Conservation (phyloP, 805 yeast species). For the Phaffomyces opuntiae region DNA sequence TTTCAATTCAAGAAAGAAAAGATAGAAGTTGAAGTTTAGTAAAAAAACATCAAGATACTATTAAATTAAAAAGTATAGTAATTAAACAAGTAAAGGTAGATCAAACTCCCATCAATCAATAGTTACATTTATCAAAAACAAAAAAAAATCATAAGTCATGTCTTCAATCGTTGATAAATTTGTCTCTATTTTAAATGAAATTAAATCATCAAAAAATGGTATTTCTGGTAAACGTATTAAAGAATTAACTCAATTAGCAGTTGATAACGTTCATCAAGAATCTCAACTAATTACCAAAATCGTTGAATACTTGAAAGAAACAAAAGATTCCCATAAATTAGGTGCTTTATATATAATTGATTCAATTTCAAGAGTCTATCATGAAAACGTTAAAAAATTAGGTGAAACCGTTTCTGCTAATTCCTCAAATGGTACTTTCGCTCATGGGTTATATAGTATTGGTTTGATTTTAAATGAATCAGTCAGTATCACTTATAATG, state of each 20-base stretch:
- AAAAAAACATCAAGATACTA: too few relatives aligned
- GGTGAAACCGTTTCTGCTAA: slow-evolving; percentile 39
- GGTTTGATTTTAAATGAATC: slow-evolving; percentile 57
- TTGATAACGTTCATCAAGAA: slow-evolving; percentile 53
- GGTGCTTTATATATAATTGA: slow-evolving; percentile 91
- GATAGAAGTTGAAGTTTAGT: too few relatives aligned
- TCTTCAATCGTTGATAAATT: background rate
- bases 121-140: too few relatives aligned
- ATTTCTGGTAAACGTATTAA: slow-evolving; percentile 94
- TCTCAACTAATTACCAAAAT: slow-evolving; percentile 51
- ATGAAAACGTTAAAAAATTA: slow-evolving; percentile 61
- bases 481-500: slow-evolving; percentile 54
- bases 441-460: slow-evolving; percentile 63
- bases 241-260: slow-evolving; percentile 71
- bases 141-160: background rate
- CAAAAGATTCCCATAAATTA: slow-evolving; percentile 76
- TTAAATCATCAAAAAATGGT: slow-evolving; percentile 64
- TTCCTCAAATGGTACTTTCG: slow-evolving; percentile 65
- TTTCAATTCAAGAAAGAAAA: too few relatives aligned
- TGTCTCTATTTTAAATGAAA: slow-evolving; percentile 19
- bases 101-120: too few relatives aligned
- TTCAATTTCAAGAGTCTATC: slow-evolving; percentile 80
- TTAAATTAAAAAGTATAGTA: background rate
- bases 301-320: slow-evolving; percentile 59
- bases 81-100: background rate